These are phyloP conservation scores for Daldinia sp. DNA, from an alignment of 2,329 filamentous ascomycete genomes.

Conservation along the genomic window DNA sequence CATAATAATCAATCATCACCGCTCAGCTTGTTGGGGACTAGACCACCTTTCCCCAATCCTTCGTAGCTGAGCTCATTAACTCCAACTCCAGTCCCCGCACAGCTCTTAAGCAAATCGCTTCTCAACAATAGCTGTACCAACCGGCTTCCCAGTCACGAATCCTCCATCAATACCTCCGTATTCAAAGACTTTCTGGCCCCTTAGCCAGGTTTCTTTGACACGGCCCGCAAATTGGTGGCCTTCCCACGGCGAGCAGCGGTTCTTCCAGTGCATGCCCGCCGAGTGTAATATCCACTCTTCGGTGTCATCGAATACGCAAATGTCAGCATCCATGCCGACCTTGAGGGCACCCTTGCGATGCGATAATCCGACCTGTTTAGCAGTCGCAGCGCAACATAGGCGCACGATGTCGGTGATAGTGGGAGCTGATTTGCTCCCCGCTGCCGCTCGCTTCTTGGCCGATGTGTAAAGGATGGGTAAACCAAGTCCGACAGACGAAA, in stretches of 20 bases:
- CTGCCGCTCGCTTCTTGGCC: constrained; percentile 69
- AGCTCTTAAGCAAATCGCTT: constrained; percentile 62
- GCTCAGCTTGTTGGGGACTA: not conserved
- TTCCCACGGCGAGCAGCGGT: constrained; percentile 92
- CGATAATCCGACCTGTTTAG: constrained; percentile 86
- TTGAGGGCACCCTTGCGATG: constrained; percentile 84
- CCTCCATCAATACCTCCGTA: constrained; percentile 67
- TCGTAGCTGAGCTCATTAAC: constrained; percentile 1
- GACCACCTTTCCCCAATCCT: constrained; percentile 6
- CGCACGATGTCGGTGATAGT: constrained; percentile 83
- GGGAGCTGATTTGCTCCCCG: constrained; percentile 57
- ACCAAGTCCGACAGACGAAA: constrained; percentile 92
- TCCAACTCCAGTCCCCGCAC: not conserved
- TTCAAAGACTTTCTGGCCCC: constrained; percentile 80
- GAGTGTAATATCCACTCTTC: constrained; percentile 79
- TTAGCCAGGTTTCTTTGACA: constrained; percentile 86
- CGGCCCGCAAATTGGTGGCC: constrained; percentile 81
- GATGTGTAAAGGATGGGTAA: constrained; percentile 91
- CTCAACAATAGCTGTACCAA: constrained; percentile 70
- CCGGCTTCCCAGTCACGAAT: constrained; percentile 62
- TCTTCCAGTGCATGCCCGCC: constrained; percentile 92
- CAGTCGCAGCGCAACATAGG: constrained; percentile 88
- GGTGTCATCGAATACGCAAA: constrained; percentile 92
- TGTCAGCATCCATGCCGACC: constrained; percentile 87
- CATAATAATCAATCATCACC: constrained; percentile 20